Evolutionary conservation across 2,329 filamentous ascomycete species (phyloP), one percentile per base, ranked within the genome.

Genomic region (Claviceps arundinis): DNA sequence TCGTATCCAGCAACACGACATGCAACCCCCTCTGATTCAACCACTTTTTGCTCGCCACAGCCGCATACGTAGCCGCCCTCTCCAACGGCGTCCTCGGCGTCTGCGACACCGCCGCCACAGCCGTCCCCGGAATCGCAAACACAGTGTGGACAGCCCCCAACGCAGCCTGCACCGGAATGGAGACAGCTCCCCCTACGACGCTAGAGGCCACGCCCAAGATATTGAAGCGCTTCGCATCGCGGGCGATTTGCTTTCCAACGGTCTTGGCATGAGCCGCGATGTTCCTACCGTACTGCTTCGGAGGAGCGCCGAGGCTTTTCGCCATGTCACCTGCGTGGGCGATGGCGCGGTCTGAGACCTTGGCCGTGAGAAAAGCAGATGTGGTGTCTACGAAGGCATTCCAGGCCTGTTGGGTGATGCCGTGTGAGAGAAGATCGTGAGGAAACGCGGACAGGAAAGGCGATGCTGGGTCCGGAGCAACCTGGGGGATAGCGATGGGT

Each of bases 311-410:
- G 1, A 75, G 47, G 22, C 64, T 58, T 38, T 62, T 62, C 7
- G 62, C 71, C 14, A 72, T 58, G 47, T 73, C 71, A 37, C 63
- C 66, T 1, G 70, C 71, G 54, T 73, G 72, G 34, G 63, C 64
- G 17, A 73, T 53, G 5, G 72, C 72, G 2, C 70, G 66, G 48
- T 71, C 68, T 0, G 70, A 68, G 0, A 74, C 69, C 19, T 66
- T 72, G 48, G 72, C 72, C 0, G 67, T 65, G 5, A 75, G 64
- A 53, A 75, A 75, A 1, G 69, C 72, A 0, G 73, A 75, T 2
- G 73, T 58, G 7, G 72, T 73, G 17, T 63, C 56, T 1, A 70
- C 51, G 16, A 70, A 68, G 0, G 67, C 64, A 8, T 51, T 48
- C 66, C 67, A 70, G 0, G 65, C 61, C n/a, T 62, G 57, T 6